Base-by-base conservation (phyloP, 108 stramenopile genomes). In the Skeletonema costatum region DNA sequence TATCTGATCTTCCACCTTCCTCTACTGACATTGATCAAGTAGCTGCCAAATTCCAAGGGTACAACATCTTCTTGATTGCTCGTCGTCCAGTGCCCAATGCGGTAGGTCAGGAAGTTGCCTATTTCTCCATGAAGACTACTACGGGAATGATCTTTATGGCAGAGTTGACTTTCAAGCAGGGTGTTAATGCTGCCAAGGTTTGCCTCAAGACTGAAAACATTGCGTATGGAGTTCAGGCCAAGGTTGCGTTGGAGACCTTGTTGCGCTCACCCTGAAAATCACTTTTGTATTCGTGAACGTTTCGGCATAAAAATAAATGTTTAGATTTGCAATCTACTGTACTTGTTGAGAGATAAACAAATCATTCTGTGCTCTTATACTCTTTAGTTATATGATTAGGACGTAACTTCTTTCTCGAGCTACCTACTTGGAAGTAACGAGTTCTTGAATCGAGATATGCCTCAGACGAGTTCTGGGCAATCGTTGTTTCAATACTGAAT, bases 91-190 rank as follows among this genome's bases (percentile, higher is more conserved):
- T 96, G 12, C 97, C 97, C 17, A 93, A 93, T 77, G 86, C 90
- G 10, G 93, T 91, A 56, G 98, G 95, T 17, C 96, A 97, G 76
- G 93, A 95, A 68, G 96, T 96, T 44, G 93, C 91, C 25, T 98
- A 98, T 79, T 97, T 95, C 69, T 89, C 83, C 44, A 90, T 92
- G 88, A 78, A 85, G 42, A 96, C 93, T 56, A 69, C 86, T 19
- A 90, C 93, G 14, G 87, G 84, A 8, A 88, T 88, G 88, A 85
- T 81, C 48, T 96, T 96, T 75, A 79, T 97, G 73, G 88, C 93
- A 4, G 98, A 98, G 70, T 87, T 98, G 48, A 98, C 96, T 51
- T 97, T 97, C 87, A 97, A 96, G 82, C 77, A 88, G 56, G 98
- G 97, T 5, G 86, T 97, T 61, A 90, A 89, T 80, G 96, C 93